A percentile compares a stretch with the other conserved stretches of the same genome.
Evolutionary conservation across 2,329 filamentous ascomycete genomes (phyloP).

Genomic region (Aurifilum marmelostoma): DNA sequence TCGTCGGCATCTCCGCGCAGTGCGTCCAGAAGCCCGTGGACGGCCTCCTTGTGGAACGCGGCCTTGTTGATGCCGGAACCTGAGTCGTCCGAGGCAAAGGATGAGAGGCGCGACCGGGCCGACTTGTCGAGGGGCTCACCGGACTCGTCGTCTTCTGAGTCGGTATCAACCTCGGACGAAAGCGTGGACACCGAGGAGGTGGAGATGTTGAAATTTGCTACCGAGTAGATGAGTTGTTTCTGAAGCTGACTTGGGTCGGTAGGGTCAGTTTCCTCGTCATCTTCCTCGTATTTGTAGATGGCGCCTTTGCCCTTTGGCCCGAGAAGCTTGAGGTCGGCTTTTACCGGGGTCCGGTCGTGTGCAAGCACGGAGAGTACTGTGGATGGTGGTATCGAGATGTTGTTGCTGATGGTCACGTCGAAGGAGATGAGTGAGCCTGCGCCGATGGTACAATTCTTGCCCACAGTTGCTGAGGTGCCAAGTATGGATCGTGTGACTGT

Average conservation of each 20-base stretch:
- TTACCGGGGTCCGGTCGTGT: slow-evolving; percentile 42
- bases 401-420: slow-evolving; percentile 71
- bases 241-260: slow-evolving; percentile 56
- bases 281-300: slow-evolving; percentile 49
- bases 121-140: slow-evolving; percentile 31
- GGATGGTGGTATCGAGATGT: slow-evolving; percentile 47
- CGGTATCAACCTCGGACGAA: slow-evolving; percentile 64
- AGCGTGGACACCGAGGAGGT: slow-evolving; percentile 60
- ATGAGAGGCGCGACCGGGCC: slow-evolving; percentile 65
- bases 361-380: slow-evolving; percentile 45
- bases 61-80: slow-evolving; percentile 44
- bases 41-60: slow-evolving; percentile 84
- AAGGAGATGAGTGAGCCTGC: slow-evolving; percentile 80
- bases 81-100: slow-evolving; percentile 74
- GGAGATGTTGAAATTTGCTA: slow-evolving; percentile 56
- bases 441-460: slow-evolving; percentile 69
- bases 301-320: slow-evolving; percentile 56
- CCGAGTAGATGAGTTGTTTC: slow-evolving; percentile 58
- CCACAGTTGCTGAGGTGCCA: slow-evolving; percentile 72
- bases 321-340: slow-evolving; percentile 50
- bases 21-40: slow-evolving; percentile 83
- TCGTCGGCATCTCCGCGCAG: slow-evolving; percentile 75
- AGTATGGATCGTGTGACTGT: slow-evolving; percentile 74
- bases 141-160: slow-evolving; percentile 62
- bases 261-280: slow-evolving; percentile 47